Base-by-base conservation (phyloP, 2,329 filamentous ascomycete species). In the Pyricularia grisea region DNA sequence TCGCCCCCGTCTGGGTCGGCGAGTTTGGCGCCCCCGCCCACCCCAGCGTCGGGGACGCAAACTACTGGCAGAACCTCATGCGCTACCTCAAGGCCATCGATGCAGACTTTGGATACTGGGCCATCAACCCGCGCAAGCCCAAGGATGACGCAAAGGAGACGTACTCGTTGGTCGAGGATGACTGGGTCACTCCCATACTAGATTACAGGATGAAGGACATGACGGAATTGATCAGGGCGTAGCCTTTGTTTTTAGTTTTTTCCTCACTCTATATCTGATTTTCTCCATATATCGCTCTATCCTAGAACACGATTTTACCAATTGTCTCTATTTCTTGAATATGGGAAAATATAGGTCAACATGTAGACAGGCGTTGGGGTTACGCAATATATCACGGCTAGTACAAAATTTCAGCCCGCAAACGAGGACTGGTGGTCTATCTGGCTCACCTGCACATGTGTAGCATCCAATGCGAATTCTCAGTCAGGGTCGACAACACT, bases 81-180 rank as follows among this genome's bases (percentile, higher is more conserved):
- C 81, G 80, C 31, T 89, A 84, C 75, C 80, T 91, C 69, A 82
- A 83, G 73, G 77, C 79, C 2, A 77, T 87, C 67, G 87, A 90
- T 73, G 86, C 86, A 11, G 88, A 90, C 73, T 90, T 89, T 79
- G 89, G 85, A 7, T 91, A 91, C 77, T 91, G 89, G 89, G 88
- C 88, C 20, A 75, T 91, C 72, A 91, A 91, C 77, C 86, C 88
- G 58, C 81, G 86, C 65, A 91, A 91, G 77, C 85, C 87, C 11
- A 82, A 82, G 69, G 79, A 84, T 55, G 82, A 88, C 75, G 82
- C 79, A 66, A 80, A 78, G 36, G 88, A 91, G 79, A 82, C 82
- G 14, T 91, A 91, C 74, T 84, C 85, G 2, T 77, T 91, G 28
- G 78, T 91, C 23, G 77, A 83, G 71, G 87, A 90, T 73, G 87